Evolutionary conservation across 2,329 filamentous ascomycete species (phyloP).

Genomic region (Talaromyces sp.): DNA sequence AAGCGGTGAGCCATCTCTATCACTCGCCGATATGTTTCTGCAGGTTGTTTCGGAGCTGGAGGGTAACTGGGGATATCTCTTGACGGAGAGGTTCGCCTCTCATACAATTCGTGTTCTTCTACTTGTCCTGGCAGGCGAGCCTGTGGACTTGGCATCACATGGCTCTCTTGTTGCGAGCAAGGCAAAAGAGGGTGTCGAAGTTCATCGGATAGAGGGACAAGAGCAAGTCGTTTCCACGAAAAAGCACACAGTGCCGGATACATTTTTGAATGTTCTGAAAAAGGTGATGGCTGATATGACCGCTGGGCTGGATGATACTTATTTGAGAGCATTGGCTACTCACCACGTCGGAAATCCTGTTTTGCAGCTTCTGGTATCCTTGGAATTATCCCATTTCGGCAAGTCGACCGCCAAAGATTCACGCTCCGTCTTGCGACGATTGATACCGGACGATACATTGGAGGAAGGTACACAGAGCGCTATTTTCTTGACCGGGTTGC

Average conservation of each 20-base stretch:
- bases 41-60: slow-evolving; percentile 84
- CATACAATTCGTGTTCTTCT: slow-evolving; percentile 85
- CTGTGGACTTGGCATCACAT: slow-evolving; percentile 66
- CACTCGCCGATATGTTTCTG: slow-evolving; percentile 83
- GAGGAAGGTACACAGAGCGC: slow-evolving; percentile 70
- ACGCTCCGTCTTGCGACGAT: slow-evolving; percentile 67
- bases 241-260: slow-evolving; percentile 63
- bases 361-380: slow-evolving; percentile 81
- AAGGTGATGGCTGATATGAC: slow-evolving; percentile 80
- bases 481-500: slow-evolving; percentile 76
- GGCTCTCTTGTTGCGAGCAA: slow-evolving; percentile 82
- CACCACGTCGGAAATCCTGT: slow-evolving; percentile 91
- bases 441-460: slow-evolving; percentile 77
- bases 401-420: slow-evolving; percentile 64
- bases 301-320: slow-evolving; percentile 70
- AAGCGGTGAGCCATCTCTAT: slow-evolving; percentile 49
- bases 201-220: slow-evolving; percentile 50
- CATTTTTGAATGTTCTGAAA: slow-evolving; percentile 71
- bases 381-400: slow-evolving; percentile 74
- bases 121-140: slow-evolving; percentile 77
- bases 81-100: slow-evolving; percentile 86
- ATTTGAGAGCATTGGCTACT: slow-evolving; percentile 77
- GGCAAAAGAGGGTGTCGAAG: slow-evolving; percentile 80
- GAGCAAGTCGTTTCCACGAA: slow-evolving; percentile 49
- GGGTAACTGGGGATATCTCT: slow-evolving; percentile 72